These are phyloP conservation scores for Fraxinus quadrangulata DNA, from an alignment of 257 asterid species.

Conservation along the genomic window DNA sequence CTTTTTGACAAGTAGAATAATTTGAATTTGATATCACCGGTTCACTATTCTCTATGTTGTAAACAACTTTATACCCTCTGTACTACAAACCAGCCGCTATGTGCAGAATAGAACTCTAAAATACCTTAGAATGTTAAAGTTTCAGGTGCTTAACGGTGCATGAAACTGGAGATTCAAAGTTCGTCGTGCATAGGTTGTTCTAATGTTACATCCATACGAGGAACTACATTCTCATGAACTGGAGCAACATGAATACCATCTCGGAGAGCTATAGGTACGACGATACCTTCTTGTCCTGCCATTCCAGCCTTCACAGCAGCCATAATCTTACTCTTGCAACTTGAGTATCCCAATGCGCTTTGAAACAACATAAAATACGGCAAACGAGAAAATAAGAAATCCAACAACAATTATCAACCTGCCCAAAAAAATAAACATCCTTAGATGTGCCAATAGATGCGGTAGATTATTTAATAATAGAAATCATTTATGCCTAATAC, in stretches of 20 bases:
- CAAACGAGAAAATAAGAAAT: slow-evolving; percentile 74
- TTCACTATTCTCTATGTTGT: neutral
- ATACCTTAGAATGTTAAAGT: neutral
- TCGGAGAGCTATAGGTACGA: slow-evolving; percentile 38
- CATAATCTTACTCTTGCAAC: slow-evolving; percentile 76
- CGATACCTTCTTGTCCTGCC: slow-evolving; percentile 49
- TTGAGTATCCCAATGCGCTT: slow-evolving; percentile 85
- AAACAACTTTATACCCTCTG: neutral
- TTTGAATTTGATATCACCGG: neutral
- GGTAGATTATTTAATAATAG: neutral
- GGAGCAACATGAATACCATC: slow-evolving; percentile 45
- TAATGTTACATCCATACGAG: slow-evolving; percentile 44
- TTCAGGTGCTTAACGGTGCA: neutral
- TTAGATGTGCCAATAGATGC: slow-evolving; percentile 16
- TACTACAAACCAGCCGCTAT: neutral
- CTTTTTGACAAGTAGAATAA: neutral
- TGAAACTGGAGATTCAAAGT: slow-evolving; percentile 45
- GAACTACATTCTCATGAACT: slow-evolving; percentile 44
- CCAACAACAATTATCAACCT: slow-evolving; percentile 72
- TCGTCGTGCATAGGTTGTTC: slow-evolving; percentile 77
- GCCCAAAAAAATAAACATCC: slow-evolving; percentile 32
- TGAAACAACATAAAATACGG: slow-evolving; percentile 86
- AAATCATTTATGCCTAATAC: slow-evolving; percentile 28
- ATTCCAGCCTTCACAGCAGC: slow-evolving; percentile 75
- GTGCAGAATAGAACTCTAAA: neutral